Conservation (phyloP, 1,284 basidiomycete species). For the Vanrija sp. region DNA sequence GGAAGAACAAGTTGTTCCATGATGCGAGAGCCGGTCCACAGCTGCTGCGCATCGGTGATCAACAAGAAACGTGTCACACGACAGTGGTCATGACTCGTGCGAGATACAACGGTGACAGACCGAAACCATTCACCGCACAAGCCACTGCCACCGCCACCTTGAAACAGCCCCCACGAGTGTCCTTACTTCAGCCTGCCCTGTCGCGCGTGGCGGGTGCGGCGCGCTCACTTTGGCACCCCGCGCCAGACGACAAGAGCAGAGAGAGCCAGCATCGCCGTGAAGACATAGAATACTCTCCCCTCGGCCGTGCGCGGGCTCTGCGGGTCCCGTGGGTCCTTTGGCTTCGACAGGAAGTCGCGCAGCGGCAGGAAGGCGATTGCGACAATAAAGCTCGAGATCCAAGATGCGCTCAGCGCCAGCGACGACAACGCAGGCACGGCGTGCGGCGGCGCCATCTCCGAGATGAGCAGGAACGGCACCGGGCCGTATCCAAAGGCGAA, state of each 20-base stretch:
- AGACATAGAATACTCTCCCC: slow-evolving; percentile 78
- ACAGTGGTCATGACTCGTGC: no score
- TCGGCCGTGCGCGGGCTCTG: slow-evolving; percentile 55
- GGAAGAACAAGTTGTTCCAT: no score
- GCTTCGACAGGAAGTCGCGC: slow-evolving; percentile 59
- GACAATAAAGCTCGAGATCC: slow-evolving; percentile 78
- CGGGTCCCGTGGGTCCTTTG: slow-evolving; percentile 29
- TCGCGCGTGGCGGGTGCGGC: neutral
- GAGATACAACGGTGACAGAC: no score
- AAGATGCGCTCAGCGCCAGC: slow-evolving; percentile 76
- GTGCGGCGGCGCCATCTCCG: slow-evolving; percentile 79
- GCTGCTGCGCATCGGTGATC: no score
- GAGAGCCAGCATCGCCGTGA: slow-evolving; percentile 51
- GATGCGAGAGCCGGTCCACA: no score
- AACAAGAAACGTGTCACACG: no score
- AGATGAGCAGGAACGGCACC: slow-evolving; percentile 84
- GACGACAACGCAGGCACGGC: slow-evolving; percentile 81
- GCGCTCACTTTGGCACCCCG: slow-evolving; percentile 15
- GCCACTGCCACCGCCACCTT: no score
- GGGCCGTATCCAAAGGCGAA: slow-evolving; percentile 90
- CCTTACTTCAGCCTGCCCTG: neutral
- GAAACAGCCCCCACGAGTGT: no score
- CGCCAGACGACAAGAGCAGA: slow-evolving; percentile 26
- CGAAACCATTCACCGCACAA: no score
- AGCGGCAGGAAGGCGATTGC: slow-evolving; percentile 78